phyloP scores from a whole-genome alignment of 73 alveolate species.

The Paramecium primaurelia region DNA sequence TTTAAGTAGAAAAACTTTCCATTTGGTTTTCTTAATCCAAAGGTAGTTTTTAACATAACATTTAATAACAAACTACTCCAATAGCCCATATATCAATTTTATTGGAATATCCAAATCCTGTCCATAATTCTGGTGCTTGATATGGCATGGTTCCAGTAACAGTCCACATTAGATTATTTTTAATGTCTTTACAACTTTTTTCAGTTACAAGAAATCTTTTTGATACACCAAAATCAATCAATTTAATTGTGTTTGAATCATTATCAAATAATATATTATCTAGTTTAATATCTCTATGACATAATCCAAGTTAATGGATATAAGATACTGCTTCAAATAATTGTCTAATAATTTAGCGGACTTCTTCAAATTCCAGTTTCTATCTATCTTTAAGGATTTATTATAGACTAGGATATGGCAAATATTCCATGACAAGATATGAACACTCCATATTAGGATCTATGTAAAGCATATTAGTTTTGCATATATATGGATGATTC shows the following conservation, averaged over 20 bases:
- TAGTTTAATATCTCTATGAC: slow-evolving; percentile 63
- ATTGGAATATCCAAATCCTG: slow-evolving; percentile 78
- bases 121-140: slow-evolving; percentile 90
- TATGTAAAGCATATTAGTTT: not conserved
- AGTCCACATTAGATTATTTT: slow-evolving; percentile 53
- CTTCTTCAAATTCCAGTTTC: not conserved
- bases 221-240: slow-evolving; percentile 62
- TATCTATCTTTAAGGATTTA: not conserved
- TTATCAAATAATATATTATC: slow-evolving; percentile 53
- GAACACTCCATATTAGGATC: slow-evolving; percentile 28
- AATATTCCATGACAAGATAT: slow-evolving; percentile 16
- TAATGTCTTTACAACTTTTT: slow-evolving; percentile 2
- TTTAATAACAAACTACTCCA: slow-evolving; percentile 71
- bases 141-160: slow-evolving; percentile 87
- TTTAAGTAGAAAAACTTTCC: not conserved
- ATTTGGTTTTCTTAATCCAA: slow-evolving; percentile 44
- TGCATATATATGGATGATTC: not conserved
- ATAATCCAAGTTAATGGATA: slow-evolving; percentile 39
- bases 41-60: slow-evolving; percentile 61
- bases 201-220: slow-evolving; percentile 9
- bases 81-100: slow-evolving; percentile 92
- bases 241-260: slow-evolving; percentile 37
- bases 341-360: slow-evolving; percentile 12
- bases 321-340: slow-evolving; percentile 49
- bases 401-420: slow-evolving; percentile 44